Conservation (phyloP, 1,284 basidiomycete species). For the Fistulinella cinereoalba region DNA sequence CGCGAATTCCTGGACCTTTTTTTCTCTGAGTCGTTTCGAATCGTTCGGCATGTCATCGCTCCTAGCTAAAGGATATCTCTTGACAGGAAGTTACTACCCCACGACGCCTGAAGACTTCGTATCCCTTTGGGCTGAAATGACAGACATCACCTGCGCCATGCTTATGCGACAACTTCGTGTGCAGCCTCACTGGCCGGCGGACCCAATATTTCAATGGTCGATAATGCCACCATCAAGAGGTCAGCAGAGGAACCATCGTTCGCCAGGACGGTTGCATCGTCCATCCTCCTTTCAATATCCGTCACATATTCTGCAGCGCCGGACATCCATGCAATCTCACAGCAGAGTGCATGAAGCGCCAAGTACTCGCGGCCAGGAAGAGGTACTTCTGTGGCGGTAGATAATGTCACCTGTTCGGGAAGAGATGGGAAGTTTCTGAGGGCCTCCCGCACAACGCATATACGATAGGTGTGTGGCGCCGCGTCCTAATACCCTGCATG, state of each 20-base stretch:
- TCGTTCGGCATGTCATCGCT: no score
- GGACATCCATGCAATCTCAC: slow-evolving; percentile 5
- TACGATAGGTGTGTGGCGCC: neutral
- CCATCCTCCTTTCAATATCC: slow-evolving; percentile 5
- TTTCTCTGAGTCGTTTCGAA: no score
- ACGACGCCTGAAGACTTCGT: no score
- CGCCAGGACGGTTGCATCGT: neutral
- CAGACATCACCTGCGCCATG: no score
- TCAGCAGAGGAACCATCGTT: neutral
- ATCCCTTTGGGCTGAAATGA: no score
- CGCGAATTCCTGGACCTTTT: no score
- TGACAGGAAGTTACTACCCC: no score
- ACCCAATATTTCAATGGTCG: no score
- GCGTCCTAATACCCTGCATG: neutral
- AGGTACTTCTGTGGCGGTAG: neutral
- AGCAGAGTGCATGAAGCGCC: slow-evolving; percentile 4
- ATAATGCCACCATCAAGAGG: neutral
- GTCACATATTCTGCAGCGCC: slow-evolving; percentile 1
- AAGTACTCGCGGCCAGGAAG: neutral
- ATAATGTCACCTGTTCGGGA: neutral
- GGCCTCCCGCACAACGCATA: neutral
- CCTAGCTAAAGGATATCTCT: no score
- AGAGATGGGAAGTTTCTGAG: neutral
- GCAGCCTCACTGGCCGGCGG: no score
- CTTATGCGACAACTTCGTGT: no score